These are phyloP conservation scores for Gossypium arboreum DNA, from an alignment of 345 rosid genomes.

Conservation along the genomic window DNA sequence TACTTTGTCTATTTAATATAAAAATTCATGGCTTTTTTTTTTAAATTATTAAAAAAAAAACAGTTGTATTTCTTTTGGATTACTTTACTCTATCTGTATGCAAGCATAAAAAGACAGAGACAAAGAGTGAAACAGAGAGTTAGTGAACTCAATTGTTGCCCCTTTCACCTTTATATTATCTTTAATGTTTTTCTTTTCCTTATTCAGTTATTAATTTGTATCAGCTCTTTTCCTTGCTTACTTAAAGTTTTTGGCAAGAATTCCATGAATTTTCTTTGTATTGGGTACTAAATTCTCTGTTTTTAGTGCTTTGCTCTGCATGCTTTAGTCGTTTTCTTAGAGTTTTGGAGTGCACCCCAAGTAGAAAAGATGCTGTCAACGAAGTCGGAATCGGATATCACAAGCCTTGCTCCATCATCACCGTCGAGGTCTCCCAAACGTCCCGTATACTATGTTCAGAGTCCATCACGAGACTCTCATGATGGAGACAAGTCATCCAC, in stretches of 20 bases:
- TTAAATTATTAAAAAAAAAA: not conserved
- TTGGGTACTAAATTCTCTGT: not conserved
- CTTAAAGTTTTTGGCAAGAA: not conserved
- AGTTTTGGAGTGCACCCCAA: not conserved
- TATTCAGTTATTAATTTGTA: not conserved
- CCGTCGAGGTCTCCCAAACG: conserved; percentile 79
- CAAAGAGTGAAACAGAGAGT: not conserved
- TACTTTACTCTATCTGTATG: not conserved
- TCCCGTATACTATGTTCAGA: conserved; percentile 67
- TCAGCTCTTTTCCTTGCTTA: not conserved
- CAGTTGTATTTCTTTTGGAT: not conserved
- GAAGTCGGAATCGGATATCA: conserved; percentile 70
- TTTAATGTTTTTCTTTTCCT: not conserved
- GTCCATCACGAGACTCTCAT: conserved; percentile 91
- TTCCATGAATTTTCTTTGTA: not conserved
- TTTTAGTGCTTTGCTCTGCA: not conserved
- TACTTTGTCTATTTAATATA: too few relatives aligned
- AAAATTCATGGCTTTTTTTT: too few relatives aligned
- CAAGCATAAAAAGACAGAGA: not conserved
- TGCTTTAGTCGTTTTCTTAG: not conserved
- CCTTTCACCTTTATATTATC: not conserved
- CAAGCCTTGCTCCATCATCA: conserved; percentile 74
- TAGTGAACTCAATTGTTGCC: conserved; percentile 8
- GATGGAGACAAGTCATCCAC: conserved; percentile 82
- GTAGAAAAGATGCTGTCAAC: conserved; percentile 44